Percentiles rank a stretch among this genome's conserved stretches.
Conservation (phyloP, 2,329 filamentous ascomycete genomes). For the Colletotrichum agaves region DNA sequence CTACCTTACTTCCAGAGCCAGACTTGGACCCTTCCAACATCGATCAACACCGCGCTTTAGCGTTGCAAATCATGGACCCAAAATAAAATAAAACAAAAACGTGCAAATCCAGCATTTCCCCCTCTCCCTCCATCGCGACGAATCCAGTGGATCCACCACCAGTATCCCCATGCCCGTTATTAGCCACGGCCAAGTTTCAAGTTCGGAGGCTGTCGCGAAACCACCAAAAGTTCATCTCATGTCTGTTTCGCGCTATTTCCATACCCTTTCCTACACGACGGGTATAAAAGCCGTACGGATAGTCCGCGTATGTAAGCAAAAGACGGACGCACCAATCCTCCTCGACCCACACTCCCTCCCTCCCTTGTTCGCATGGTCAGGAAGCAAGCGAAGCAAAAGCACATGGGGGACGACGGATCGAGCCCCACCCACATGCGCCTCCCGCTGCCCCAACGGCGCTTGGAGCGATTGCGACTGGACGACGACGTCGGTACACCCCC, state of each 20-base stretch:
- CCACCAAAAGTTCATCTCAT: no score
- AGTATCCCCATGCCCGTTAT: no score
- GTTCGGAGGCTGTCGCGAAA: no score
- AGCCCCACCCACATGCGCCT: slow-evolving; percentile 33
- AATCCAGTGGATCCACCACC: no score
- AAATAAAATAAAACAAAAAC: no score
- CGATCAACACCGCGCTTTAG: slow-evolving; percentile 2
- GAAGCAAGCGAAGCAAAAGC: neutral
- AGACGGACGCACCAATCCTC: neutral
- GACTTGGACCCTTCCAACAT: neutral
- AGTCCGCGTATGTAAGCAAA: no score
- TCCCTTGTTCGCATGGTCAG: neutral
- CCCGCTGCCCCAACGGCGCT: slow-evolving; percentile 29
- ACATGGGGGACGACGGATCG: slow-evolving; percentile 23
- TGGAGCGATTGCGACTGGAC: slow-evolving; percentile 33
- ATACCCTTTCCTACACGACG: no score
- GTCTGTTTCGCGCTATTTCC: no score
- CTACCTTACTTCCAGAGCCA: neutral
- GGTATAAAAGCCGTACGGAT: no score
- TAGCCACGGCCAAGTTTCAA: no score
- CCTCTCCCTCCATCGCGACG: no score
- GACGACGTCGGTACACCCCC: neutral
- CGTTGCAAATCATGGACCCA: slow-evolving; percentile 12
- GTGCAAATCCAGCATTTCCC: neutral
- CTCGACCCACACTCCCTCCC: neutral